Percentiles rank a stretch among this genome's conserved stretches.
These are phyloP conservation scores for Allium cepa DNA, from an alignment of 106 monocot species.

Conservation along the genomic window DNA sequence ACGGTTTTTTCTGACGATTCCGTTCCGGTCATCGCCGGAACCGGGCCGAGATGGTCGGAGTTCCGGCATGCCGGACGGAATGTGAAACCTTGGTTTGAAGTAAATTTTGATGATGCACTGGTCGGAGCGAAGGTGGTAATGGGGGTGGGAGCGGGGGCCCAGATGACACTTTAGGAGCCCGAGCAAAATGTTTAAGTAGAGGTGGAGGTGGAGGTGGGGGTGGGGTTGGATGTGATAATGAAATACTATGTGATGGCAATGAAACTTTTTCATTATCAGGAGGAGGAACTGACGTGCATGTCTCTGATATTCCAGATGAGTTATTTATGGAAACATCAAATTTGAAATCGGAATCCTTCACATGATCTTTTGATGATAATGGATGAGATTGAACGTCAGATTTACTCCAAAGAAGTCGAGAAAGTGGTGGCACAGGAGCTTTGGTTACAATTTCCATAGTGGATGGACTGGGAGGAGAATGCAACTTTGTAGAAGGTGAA, in stretches of 20 bases:
- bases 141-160: background rate
- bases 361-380: conserved; percentile 2
- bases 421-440: conserved; percentile 9
- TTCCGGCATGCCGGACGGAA: too few relatives aligned
- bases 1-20: too few relatives aligned
- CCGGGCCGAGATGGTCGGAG: too few relatives aligned
- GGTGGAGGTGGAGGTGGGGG: conserved; percentile 15
- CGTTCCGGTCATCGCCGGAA: too few relatives aligned
- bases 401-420: conserved; percentile 10
- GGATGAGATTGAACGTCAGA: background rate
- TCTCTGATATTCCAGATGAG: background rate
- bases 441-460: background rate
- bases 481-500: conserved; percentile 6
- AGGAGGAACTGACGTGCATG: background rate
- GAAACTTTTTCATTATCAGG: background rate
- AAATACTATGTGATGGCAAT: background rate
- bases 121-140: conserved; percentile 7
- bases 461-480: background rate
- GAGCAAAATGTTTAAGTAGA: conserved; percentile 2
- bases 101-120: background rate
- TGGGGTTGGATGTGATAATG: background rate
- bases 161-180: background rate
- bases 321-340: background rate
- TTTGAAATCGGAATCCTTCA: background rate
- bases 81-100: too few relatives aligned